phyloP scores from a whole-genome alignment of 805 yeast genomes.

The Candida piceae region DNA sequence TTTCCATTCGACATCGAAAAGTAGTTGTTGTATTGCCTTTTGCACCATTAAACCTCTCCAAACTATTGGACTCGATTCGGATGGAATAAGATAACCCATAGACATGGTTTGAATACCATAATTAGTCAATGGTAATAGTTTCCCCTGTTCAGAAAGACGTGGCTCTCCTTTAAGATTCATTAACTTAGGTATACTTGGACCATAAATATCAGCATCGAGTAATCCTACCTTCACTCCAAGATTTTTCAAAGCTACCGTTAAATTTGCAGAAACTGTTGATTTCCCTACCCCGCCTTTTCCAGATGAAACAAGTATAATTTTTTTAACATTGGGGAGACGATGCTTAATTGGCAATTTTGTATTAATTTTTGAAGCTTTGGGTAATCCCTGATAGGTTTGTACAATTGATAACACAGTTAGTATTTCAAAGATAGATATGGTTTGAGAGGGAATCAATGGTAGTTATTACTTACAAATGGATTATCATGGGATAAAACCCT shows the following conservation, averaged over 20 bases:
- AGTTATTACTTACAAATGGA: constrained; percentile 43
- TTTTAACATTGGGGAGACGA: constrained; percentile 54
- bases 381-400: constrained; percentile 47
- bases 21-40: constrained; percentile 79
- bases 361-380: constrained; percentile 37
- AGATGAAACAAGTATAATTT: constrained; percentile 61
- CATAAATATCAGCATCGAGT: constrained; percentile 78
- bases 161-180: constrained; percentile 71
- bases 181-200: constrained; percentile 76
- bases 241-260: constrained; percentile 56
- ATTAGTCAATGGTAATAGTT: constrained; percentile 60
- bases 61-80: constrained; percentile 63
- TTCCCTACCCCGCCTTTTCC: constrained; percentile 84
- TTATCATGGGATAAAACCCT: constrained; percentile 36
- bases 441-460: not conserved
- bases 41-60: constrained; percentile 88
- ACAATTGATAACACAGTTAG: not conserved
- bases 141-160: constrained; percentile 44
- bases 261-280: constrained; percentile 66
- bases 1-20: constrained; percentile 76
- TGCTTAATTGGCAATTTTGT: constrained; percentile 50
- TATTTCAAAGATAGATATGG: constrained; percentile 2
- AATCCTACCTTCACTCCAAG: constrained; percentile 58
- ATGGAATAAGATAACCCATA: constrained; percentile 74
- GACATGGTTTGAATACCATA: constrained; percentile 83